phyloP scores from a whole-genome alignment of 2,329 filamentous ascomycete genomes.

The Cytospora paraplurivora region DNA sequence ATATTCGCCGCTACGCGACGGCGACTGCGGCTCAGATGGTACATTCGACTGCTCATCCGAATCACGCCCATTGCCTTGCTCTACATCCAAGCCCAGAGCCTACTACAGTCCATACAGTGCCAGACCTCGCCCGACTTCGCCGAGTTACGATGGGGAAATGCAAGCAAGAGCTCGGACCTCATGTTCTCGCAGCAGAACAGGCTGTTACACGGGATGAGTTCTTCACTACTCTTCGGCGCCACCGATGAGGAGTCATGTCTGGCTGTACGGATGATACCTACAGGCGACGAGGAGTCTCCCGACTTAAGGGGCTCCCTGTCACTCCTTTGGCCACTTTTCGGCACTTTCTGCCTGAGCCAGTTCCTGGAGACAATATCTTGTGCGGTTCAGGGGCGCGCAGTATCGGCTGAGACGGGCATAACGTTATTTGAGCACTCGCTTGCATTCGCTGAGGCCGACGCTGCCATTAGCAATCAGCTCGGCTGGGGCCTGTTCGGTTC shows the following conservation, averaged over 20 bases:
- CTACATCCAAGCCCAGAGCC: slow-evolving; percentile 63
- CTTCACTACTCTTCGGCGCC: slow-evolving; percentile 71
- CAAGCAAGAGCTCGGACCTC: slow-evolving; percentile 64
- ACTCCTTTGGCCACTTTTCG: slow-evolving; percentile 73
- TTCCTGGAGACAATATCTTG: slow-evolving; percentile 88
- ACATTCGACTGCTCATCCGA: slow-evolving; percentile 69
- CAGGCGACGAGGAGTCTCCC: slow-evolving; percentile 52
- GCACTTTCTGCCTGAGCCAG: slow-evolving; percentile 72
- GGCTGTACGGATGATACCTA: slow-evolving; percentile 71
- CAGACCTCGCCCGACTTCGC: slow-evolving; percentile 80
- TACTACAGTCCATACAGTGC: slow-evolving; percentile 87
- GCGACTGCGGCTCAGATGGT: slow-evolving; percentile 74
- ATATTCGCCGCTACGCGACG: slow-evolving; percentile 91
- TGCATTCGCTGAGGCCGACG: slow-evolving; percentile 93
- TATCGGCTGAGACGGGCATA: slow-evolving; percentile 89
- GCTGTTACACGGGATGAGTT: slow-evolving; percentile 72
- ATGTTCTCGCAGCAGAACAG: slow-evolving; percentile 71
- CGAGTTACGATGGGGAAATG: slow-evolving; percentile 68
- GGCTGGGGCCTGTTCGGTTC: slow-evolving; percentile 67
- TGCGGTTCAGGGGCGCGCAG: slow-evolving; percentile 79
- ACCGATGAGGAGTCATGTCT: slow-evolving; percentile 74
- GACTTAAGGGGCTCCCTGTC: slow-evolving; percentile 77
- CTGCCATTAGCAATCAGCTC: slow-evolving; percentile 78
- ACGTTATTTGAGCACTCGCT: slow-evolving; percentile 95
- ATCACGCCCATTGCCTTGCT: slow-evolving; percentile 72